Evolutionary conservation across 176 grass and related monocot genomes (phyloP).

Genomic region (Carex scoparia): DNA sequence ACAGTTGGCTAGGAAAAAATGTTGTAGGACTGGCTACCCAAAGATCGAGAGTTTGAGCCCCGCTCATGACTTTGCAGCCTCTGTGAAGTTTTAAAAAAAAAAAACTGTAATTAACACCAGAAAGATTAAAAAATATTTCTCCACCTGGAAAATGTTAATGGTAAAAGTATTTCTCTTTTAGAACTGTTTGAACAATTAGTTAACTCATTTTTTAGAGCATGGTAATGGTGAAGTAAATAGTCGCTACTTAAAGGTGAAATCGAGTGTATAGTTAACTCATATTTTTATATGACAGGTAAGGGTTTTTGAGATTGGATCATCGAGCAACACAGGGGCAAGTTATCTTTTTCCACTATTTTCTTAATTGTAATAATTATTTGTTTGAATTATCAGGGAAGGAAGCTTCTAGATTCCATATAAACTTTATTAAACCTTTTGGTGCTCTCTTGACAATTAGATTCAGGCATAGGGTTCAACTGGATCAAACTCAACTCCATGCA

Average conservation of each 20-base stretch:
- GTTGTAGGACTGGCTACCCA: too few relatives aligned
- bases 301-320: constrained; percentile 2
- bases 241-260: neutral
- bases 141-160: neutral
- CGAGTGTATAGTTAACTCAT: neutral
- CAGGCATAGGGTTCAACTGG: neutral
- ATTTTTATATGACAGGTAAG: neutral
- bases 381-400: neutral
- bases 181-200: neutral
- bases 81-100: too few relatives aligned
- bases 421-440: neutral
- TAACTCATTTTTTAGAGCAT: too few relatives aligned
- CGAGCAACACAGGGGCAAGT: neutral
- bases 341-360: neutral
- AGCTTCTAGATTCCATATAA: neutral
- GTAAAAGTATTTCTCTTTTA: neutral
- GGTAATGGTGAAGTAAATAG: neutral
- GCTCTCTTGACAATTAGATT: neutral
- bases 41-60: too few relatives aligned
- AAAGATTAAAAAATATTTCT: neutral
- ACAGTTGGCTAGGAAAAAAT: too few relatives aligned
- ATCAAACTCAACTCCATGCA: neutral
- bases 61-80: too few relatives aligned
- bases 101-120: neutral
- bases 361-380: neutral